Base-by-base conservation (phyloP, 2,329 filamentous ascomycete species). In the Ophiocordyceps robertsii region DNA sequence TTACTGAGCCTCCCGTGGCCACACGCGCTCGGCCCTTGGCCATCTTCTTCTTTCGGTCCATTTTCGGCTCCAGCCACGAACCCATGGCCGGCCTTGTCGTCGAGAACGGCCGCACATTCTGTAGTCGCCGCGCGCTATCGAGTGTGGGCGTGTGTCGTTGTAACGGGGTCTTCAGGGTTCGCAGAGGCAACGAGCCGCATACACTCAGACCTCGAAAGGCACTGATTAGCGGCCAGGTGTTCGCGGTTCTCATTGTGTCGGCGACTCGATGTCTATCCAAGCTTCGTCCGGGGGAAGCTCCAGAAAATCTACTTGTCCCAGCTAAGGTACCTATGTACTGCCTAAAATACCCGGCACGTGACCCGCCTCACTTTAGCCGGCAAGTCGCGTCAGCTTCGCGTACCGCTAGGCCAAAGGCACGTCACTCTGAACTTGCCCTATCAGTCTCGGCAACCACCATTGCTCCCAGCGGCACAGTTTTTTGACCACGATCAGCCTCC, bases 21-120 rank as follows among this genome's bases (percentile, higher is more conserved):
- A 96, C 88, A 53, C 87, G 79, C 40, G 85, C 82, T 2, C 88
- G 78, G 33, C 90, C 92, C 67, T 95, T 95, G 52, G 88, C 89
- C 71, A 93, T 94, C 62, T 85, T 86, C 57, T 79, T 82, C 59
- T 87, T 89, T 50, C 85, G 78, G 53, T 81, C 64, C 48, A 77
- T 66, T 54, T 77, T 82, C 30, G 90, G 90, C 44, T 84, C 75
- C 39, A 96, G 82, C 88, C 89, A 96, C 57, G 77, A 83, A 51
- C 75, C 76, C 59, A 71, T 49, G 57, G 66, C 56, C 49, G 67
- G 49, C 56, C 72, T 46, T 14, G 84, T 84, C 29, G 81, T 83
- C 33, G 86, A 86, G 65, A 95, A 93, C 47, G 75, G 66, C 58
- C 83, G 75, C 51, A 61, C 62, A 67, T 71, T 64, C 54, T 68